Evolutionary conservation across 768 basidiomycete species (phyloP).

Genomic region (Kwoniella sp.): DNA sequence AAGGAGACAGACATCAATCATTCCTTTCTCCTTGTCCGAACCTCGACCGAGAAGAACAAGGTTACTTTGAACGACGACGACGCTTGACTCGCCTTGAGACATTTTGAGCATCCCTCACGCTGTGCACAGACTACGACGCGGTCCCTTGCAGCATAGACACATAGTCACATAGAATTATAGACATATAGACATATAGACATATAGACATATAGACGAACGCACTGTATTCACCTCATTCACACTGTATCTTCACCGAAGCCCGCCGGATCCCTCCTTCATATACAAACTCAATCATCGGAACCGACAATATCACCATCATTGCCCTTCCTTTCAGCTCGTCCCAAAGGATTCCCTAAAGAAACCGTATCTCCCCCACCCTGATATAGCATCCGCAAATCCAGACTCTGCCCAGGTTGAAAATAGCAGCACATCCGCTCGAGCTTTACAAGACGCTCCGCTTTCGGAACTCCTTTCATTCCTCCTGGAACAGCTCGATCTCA

Average conservation of each 20-base stretch:
- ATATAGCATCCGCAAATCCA: neutral
- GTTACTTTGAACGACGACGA: no score
- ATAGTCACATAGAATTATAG: neutral
- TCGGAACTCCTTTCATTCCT: conserved; percentile 1
- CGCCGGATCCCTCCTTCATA: no score
- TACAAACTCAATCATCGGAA: no score
- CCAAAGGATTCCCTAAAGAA: neutral
- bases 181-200: neutral
- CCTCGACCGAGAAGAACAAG: no score
- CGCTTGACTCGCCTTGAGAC: no score
- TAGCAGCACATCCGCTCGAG: neutral
- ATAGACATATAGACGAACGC: no score
- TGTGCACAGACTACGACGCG: no score
- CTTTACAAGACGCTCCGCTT: neutral
- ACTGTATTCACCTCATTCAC: no score
- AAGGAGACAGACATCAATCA: no score
- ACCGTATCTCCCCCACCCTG: neutral
- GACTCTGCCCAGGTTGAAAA: neutral
- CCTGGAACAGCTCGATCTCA: neutral
- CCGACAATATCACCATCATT: no score
- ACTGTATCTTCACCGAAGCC: neutral
- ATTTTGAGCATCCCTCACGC: no score
- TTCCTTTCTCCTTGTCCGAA: no score
- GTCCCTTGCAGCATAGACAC: neutral
- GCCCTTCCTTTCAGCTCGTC: neutral